Conservation (phyloP, 768 basidiomycete species). For the Mycena galericulata region DNA sequence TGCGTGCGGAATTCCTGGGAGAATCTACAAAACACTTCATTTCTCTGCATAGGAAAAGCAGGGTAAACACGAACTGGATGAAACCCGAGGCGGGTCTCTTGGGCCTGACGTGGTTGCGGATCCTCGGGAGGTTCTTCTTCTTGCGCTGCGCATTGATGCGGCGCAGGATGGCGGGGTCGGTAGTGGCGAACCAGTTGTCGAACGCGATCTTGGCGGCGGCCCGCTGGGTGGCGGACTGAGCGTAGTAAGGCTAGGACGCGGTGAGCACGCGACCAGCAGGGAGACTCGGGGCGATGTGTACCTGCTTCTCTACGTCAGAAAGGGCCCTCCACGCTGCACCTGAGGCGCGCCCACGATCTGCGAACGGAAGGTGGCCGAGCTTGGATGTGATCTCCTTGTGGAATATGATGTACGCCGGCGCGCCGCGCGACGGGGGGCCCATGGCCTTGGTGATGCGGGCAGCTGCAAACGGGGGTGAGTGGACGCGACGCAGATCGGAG, state of each 20-base stretch:
- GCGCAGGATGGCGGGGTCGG: conserved; percentile 16
- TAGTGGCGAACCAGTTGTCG: not conserved
- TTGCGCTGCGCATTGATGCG: conserved; percentile 14
- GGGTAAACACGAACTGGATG: not conserved
- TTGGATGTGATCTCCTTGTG: not conserved
- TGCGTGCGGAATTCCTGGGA: too few species aligned
- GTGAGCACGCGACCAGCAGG: not conserved
- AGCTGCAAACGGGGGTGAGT: not conserved
- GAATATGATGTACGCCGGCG: not conserved
- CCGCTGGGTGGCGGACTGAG: not conserved
- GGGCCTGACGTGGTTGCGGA: not conserved
- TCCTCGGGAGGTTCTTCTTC: conserved; percentile 3
- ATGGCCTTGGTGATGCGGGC: conserved; percentile 9
- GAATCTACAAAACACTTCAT: too few species aligned
- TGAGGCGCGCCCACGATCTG: not conserved
- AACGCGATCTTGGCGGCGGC: not conserved
- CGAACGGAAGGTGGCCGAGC: not conserved
- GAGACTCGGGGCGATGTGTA: not conserved
- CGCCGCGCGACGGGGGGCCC: conserved; percentile 8
- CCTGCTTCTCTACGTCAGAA: conserved; percentile 17
- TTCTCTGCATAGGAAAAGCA: too few species aligned
- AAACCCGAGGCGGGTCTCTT: not conserved
- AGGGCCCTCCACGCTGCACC: conserved; percentile 12
- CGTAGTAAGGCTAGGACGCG: not conserved
- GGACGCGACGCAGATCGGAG: too few species aligned